These are phyloP conservation scores for Pichia norvegensis DNA, from an alignment of 1,139 yeast species.

Conservation along the genomic window DNA sequence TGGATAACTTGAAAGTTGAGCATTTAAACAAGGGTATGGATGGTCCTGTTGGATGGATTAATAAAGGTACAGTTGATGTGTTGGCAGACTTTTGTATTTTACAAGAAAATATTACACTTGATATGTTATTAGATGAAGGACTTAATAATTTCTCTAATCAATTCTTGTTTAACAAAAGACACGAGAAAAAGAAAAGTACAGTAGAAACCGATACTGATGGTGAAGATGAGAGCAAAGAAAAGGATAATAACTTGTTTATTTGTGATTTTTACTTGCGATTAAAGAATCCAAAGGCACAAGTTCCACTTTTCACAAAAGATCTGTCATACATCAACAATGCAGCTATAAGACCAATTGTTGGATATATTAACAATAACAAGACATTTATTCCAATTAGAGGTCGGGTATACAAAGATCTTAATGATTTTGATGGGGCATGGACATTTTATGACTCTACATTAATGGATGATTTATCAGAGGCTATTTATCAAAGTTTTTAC, in stretches of 20 bases:
- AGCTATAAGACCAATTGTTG: conserved; percentile 87
- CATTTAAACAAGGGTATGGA: conserved; percentile 83
- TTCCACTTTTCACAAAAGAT: conserved; percentile 80
- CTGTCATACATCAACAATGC: conserved; percentile 87
- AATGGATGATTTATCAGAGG: conserved; percentile 87
- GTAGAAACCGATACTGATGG: background rate
- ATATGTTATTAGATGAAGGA: conserved; percentile 8
- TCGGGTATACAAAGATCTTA: conserved; percentile 67
- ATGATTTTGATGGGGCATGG: conserved; percentile 94
- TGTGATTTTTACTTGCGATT: conserved; percentile 72
- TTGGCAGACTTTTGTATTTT: conserved; percentile 85
- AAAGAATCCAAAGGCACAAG: conserved; percentile 79
- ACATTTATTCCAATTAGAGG: conserved; percentile 86
- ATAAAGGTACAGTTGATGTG: conserved; percentile 85
- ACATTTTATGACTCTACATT: conserved; percentile 83
- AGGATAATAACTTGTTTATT: conserved; percentile 36
- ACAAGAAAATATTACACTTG: conserved; percentile 36
- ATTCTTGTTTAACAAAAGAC: conserved; percentile 17
- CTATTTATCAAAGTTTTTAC: conserved; percentile 86
- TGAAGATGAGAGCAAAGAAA: conserved; percentile 19
- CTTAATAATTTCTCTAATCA: conserved; percentile 11
- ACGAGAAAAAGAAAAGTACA: conserved; percentile 22
- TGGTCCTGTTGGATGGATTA: conserved; percentile 97
- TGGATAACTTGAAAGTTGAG: conserved; percentile 78
- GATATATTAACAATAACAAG: conserved; percentile 82